Evolutionary conservation across 2,329 filamentous ascomycete genomes (phyloP), one percentile per base, ranked within the genome.

Genomic region (Monosporascus cannonballus): DNA sequence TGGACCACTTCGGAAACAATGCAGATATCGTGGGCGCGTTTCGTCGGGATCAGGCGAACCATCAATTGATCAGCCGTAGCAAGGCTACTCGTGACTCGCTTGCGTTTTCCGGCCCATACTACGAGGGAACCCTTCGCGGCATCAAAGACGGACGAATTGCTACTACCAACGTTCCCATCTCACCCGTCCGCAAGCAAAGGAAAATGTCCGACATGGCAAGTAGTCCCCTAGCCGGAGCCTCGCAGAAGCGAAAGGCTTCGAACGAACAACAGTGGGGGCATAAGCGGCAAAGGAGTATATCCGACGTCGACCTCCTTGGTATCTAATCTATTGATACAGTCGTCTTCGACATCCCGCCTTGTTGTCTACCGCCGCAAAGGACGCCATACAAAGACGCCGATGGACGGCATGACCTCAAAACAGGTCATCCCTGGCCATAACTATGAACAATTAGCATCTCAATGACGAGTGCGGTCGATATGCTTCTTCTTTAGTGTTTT

Each of bases 11-110:
- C 39, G 84, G 87, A 62, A 81, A 83, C 59, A 81, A 82, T 54
- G 71, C 77, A 8, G 81, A 85, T 52, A 82, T 86, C 15, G 88
- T 94, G 37, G 87, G 87, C 38, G 87, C 89, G 1, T 95, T 94
- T 76, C 88, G 88, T 52, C 82, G 76, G 58, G 85, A 81, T 67
- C 84, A 81, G 66, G 83, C 75, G 74, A 81, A 82, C 64, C 77
- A 81, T 64, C 78, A 82, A 60, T 72, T 84, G 54, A 81, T 84
- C 54, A 68, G 79, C 57, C 83, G 79, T 69, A 80, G 78, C 63
- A 78, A 82, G 61, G 80, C 79, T 22, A 84, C 81, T 38, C 72
- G 80, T 53, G 79, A 86, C 61, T 84, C 84, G 39, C 74, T 88
- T 25, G 77, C 81, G 48, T 82, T 86, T 66, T 78, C 82, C 50